Conservation (phyloP, 78 protist species). For the Dictyostelium purpureum region DNA sequence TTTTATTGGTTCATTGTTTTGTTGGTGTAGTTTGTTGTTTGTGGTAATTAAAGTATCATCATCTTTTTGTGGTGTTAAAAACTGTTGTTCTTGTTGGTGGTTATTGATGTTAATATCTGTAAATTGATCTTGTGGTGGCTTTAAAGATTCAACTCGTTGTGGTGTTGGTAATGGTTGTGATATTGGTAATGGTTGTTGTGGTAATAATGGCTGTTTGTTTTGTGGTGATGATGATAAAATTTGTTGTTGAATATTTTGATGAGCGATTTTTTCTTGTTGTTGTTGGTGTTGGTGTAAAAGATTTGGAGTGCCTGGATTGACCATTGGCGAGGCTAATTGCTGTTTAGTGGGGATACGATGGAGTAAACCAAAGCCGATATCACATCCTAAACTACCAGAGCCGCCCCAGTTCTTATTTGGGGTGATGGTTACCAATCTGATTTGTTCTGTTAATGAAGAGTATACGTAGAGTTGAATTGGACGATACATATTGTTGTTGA, state of each 20-base stretch:
- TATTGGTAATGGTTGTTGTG: background rate
- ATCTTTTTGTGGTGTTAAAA: conserved; percentile 11
- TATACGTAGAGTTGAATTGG: conserved; percentile 76
- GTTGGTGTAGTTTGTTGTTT: background rate
- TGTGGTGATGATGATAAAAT: background rate
- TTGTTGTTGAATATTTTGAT: too few relatives aligned
- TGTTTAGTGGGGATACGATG: conserved; percentile 74
- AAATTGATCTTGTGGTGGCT: background rate
- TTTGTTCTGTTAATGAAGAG: conserved; percentile 41
- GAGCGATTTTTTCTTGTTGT: too few relatives aligned
- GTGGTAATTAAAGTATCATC: background rate
- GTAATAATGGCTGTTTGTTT: background rate
- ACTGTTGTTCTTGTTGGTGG: background rate
- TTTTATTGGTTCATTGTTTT: background rate
- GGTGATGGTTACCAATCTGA: conserved; percentile 69
- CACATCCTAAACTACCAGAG: conserved; percentile 77
- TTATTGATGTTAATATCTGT: background rate
- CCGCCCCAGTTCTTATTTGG: conserved; percentile 84
- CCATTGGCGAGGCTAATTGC: conserved; percentile 29
- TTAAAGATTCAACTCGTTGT: background rate
- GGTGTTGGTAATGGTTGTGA: background rate
- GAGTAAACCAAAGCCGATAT: conserved; percentile 70
- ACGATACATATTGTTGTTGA: conserved; percentile 57
- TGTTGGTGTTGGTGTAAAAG: background rate
- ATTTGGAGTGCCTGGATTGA: background rate